A percentile compares a stretch with the other conserved stretches of the same genome.
These are phyloP conservation scores for Veloporphyrellus conicus DNA, from an alignment of 1,284 basidiomycete species.

Conservation along the genomic window DNA sequence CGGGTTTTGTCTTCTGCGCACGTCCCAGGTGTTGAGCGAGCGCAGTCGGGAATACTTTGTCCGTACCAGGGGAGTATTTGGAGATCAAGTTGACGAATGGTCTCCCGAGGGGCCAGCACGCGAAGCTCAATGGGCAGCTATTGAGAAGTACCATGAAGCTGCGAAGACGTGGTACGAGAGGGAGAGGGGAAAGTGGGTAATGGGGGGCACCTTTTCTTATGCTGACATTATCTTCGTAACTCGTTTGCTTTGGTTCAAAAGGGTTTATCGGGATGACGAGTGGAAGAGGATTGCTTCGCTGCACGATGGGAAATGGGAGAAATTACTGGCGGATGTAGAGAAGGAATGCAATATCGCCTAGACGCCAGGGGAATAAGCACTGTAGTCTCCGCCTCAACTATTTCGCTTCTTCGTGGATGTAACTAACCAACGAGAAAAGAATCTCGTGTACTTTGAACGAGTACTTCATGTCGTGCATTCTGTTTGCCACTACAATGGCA, in stretches of 20 bases:
- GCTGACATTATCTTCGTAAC: constrained; percentile 27
- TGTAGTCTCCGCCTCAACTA: no score
- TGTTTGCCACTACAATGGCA: no score
- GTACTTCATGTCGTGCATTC: no score
- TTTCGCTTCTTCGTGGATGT: no score
- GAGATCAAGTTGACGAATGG: constrained; percentile 16
- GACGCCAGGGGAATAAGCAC: no score
- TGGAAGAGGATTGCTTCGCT: constrained; percentile 22
- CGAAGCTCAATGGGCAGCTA: constrained; percentile 21
- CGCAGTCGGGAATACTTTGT: constrained; percentile 17
- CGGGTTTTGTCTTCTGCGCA: constrained; percentile 16
- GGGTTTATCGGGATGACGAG: constrained; percentile 20
- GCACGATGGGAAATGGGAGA: constrained; percentile 26
- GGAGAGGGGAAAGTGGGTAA: constrained; percentile 22
- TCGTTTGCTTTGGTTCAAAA: constrained; percentile 17
- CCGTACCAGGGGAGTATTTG: constrained; percentile 1
- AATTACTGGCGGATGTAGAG: constrained; percentile 20
- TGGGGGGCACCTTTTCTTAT: constrained; percentile 29
- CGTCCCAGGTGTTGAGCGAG: constrained; percentile 20
- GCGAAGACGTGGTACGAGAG: constrained; percentile 18
- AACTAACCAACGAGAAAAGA: no score
- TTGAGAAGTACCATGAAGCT: constrained; percentile 12
- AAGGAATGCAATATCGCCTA: constrained; percentile 23
- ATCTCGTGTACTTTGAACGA: no score
- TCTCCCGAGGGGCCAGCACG: constrained; percentile 25